Evolutionary conservation across 2,329 filamentous ascomycete species (phyloP), one percentile per base, ranked within the genome.

Genomic region (Sclerotinia sclerotiorum): DNA sequence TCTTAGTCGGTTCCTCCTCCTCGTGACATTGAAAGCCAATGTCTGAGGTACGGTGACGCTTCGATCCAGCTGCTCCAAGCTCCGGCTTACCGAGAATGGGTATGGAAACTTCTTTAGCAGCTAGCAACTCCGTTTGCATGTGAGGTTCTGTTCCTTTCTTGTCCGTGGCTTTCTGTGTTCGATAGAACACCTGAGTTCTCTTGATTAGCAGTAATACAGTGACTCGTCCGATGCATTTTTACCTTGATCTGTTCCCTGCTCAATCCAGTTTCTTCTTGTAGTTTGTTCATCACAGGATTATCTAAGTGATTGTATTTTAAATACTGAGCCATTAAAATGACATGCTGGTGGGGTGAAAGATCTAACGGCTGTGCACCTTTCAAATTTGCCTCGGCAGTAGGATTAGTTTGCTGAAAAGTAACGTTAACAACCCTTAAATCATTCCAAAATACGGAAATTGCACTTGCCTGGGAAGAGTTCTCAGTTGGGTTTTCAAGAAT

Each of bases 241-340:
- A 63, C 60, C 60, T 27, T 51, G 15, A 63, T 63, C 29, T 63
- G 60, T 27, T 51, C 46, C 51, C 46, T 63, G 60, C 15, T 51
- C 29, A 63, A 39, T 21, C 46, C 46, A 42, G 60, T 51, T 13
- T 63, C n/a, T 4, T 39, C 3, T 21, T 3, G 17, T 24, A 63
- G 35, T 19, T 51, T 6, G 8, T 24, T 51, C 21, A 51, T 6
- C 15, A 52, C 46, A 1, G 44, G 60, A 3, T 63, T 52, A 21
- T 39, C 46, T 13, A 63, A 24, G 15, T 24, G 8, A 51, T 51
- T 51, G 60, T 39, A 63, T 63, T 8, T 39, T 51, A 17, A 1
- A 51, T 51, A 63, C 60, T 63, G 4, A 42, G 27, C 3, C 48
- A 5, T 63, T 21, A 63, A 49, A 3, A 63, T n/a, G 15, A 10